Conservation (phyloP, 2,329 filamentous ascomycete genomes). For the Phaeomoniella chlamydospora region DNA sequence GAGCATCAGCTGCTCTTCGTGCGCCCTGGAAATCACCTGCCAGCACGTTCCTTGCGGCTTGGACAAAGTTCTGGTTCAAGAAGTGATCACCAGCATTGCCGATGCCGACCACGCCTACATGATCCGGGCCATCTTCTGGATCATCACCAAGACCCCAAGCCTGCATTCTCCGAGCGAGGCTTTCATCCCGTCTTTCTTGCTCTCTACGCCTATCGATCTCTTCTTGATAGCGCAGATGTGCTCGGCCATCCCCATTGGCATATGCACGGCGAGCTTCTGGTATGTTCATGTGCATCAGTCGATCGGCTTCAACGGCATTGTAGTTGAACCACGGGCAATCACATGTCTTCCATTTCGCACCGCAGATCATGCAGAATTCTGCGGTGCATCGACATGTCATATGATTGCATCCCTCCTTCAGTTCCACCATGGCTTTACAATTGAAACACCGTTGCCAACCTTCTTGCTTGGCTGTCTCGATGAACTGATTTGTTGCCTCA, state of each 20-base stretch:
- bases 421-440: slow-evolving; percentile 63
- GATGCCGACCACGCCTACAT: slow-evolving; percentile 18
- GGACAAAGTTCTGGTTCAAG: slow-evolving; percentile 45
- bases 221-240: slow-evolving; percentile 27
- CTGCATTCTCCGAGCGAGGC: slow-evolving; percentile 37
- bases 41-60: slow-evolving; percentile 18
- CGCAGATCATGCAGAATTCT: slow-evolving; percentile 80
- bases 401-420: slow-evolving; percentile 74
- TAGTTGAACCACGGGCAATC: slow-evolving; percentile 71
- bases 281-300: slow-evolving; percentile 37
- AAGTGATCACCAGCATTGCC: slow-evolving; percentile 42
- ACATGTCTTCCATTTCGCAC: slow-evolving; percentile 67
- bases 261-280: slow-evolving; percentile 18
- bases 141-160: slow-evolving; percentile 22
- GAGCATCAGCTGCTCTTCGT: slow-evolving; percentile 15
- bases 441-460: slow-evolving; percentile 70
- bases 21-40: slow-evolving; percentile 17
- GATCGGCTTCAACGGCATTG: slow-evolving; percentile 38
- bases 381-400: slow-evolving; percentile 77
- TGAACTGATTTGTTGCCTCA: slow-evolving; percentile 20
- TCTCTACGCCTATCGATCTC: slow-evolving; percentile 30
- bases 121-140: slow-evolving; percentile 2
- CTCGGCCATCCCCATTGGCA: slow-evolving; percentile 13
- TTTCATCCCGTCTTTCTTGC: slow-evolving; percentile 35
- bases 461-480: slow-evolving; percentile 53